A percentile compares a stretch with the other conserved stretches of the same genome.
Conservation (phyloP, 2,329 filamentous ascomycete species). For the Sporothrix curviconia region DNA sequence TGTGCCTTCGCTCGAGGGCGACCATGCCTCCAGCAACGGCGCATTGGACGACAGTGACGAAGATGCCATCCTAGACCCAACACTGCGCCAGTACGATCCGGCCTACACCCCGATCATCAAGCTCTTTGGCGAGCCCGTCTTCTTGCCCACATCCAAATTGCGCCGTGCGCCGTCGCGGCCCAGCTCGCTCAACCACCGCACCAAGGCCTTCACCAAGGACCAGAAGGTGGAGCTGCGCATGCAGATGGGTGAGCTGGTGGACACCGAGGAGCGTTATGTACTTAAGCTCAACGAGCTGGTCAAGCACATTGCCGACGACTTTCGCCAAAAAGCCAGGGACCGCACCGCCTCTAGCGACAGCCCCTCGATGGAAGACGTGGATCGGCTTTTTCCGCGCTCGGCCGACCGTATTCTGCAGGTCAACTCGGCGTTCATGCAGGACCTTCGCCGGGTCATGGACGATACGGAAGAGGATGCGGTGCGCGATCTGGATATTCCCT, state of each 20-base stretch:
- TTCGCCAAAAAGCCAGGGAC: slow-evolving; percentile 61
- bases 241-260: slow-evolving; percentile 83
- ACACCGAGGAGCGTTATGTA: slow-evolving; percentile 93
- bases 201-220: slow-evolving; percentile 67
- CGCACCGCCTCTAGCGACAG: slow-evolving; percentile 57
- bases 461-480: slow-evolving; percentile 76
- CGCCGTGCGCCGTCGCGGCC: slow-evolving; percentile 83
- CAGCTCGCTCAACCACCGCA: slow-evolving; percentile 64
- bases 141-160: slow-evolving; percentile 77
- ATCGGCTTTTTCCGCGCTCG: slow-evolving; percentile 73
- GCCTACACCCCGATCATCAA: slow-evolving; percentile 70
- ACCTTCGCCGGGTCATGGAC: slow-evolving; percentile 70
- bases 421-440: slow-evolving; percentile 73
- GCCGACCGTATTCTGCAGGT: slow-evolving; percentile 73
- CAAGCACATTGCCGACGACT: slow-evolving; percentile 71
- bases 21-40: slow-evolving; percentile 29
- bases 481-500: slow-evolving; percentile 59
- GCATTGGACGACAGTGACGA: slow-evolving; percentile 47
- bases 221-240: slow-evolving; percentile 80
- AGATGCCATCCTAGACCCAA: slow-evolving; percentile 59
- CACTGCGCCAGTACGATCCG: slow-evolving; percentile 60
- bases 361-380: slow-evolving; percentile 64
- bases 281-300: slow-evolving; percentile 79
- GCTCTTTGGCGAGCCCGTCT: slow-evolving; percentile 75
- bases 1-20: slow-evolving; percentile 39